Conservation (phyloP, 345 rosid genomes). For the Populus pruinosa region DNA sequence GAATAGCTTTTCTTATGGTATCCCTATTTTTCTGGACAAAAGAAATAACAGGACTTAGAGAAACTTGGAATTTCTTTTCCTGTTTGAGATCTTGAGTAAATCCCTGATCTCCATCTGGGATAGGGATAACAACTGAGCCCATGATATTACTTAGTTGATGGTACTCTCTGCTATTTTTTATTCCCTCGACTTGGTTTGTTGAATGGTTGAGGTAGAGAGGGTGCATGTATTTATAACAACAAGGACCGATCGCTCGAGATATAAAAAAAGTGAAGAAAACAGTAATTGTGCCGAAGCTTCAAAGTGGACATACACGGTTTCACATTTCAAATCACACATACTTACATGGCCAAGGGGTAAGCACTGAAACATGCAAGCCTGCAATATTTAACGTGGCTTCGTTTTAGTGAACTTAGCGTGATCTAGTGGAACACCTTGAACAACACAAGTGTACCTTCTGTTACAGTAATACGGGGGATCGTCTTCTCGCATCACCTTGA, state of each 20-base stretch:
- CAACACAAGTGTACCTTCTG: constrained; percentile 16
- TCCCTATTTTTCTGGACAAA: constrained; percentile 19
- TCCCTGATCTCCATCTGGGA: constrained; percentile 27
- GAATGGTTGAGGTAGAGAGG: neutral
- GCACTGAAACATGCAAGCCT: constrained; percentile 6
- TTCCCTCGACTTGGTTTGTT: neutral
- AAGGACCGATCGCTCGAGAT: neutral
- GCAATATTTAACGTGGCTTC: neutral
- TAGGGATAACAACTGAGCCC: constrained; percentile 40
- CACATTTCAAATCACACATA: constrained; percentile 9
- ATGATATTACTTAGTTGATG: neutral
- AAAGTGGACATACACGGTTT: constrained; percentile 8
- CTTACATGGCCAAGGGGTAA: neutral
- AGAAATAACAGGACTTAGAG: constrained; percentile 4
- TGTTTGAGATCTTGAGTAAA: neutral
- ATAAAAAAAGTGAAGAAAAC: neutral
- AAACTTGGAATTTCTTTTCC: constrained; percentile 11
- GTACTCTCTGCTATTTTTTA: neutral
- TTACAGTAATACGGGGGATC: constrained; percentile 14
- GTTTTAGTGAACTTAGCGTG: constrained; percentile 6
- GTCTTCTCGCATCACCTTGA: constrained; percentile 24
- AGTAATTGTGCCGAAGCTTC: neutral
- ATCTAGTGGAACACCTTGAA: constrained; percentile 51
- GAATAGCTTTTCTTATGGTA: constrained; percentile 38
- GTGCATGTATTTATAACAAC: constrained; percentile 16